Conservation (phyloP, 2,329 filamentous ascomycete species). For the Aureobasidium zeae region DNA sequence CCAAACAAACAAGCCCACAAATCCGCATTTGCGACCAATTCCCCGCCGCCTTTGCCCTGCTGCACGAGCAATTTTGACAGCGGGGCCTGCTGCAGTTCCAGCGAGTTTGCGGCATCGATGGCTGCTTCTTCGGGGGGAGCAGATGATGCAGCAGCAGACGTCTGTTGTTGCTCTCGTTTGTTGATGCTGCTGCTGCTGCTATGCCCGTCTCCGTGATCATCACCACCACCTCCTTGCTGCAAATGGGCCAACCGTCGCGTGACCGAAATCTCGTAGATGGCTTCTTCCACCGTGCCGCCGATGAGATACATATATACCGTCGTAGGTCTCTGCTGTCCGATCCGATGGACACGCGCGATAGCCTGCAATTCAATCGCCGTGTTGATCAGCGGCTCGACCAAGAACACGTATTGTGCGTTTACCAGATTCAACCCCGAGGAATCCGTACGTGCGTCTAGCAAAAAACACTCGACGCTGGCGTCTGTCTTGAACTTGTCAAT, state of each 20-base stretch:
- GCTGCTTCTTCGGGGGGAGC: slow-evolving; percentile 52
- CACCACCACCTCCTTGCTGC: too few relatives aligned
- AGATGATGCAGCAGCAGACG: too few relatives aligned
- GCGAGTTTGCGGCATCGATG: slow-evolving; percentile 74
- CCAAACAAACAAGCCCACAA: slow-evolving; percentile 87
- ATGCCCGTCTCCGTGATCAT: too few relatives aligned
- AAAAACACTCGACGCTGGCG: slow-evolving; percentile 65
- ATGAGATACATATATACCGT: slow-evolving; percentile 94
- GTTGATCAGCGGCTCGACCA: slow-evolving; percentile 89
- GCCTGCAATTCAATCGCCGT: slow-evolving; percentile 90
- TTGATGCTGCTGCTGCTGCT: too few relatives aligned
- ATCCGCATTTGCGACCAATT: slow-evolving; percentile 68
- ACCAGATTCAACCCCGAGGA: slow-evolving; percentile 84
- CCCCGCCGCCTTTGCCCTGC: slow-evolving; percentile 62
- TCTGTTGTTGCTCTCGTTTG: slow-evolving; percentile 19
- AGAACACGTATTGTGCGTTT: slow-evolving; percentile 86
- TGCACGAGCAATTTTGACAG: slow-evolving; percentile 62
- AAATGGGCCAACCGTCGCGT: slow-evolving; percentile 71
- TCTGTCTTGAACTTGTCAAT: slow-evolving; percentile 70
- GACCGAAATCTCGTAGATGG: slow-evolving; percentile 81
- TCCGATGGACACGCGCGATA: slow-evolving; percentile 88
- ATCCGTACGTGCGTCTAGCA: slow-evolving; percentile 82
- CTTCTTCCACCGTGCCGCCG: slow-evolving; percentile 83
- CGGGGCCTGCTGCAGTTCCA: slow-evolving; percentile 67
- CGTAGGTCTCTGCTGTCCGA: slow-evolving; percentile 78